phyloP scores from a whole-genome alignment of 805 yeast species.

The Ogataea pilisensis region DNA sequence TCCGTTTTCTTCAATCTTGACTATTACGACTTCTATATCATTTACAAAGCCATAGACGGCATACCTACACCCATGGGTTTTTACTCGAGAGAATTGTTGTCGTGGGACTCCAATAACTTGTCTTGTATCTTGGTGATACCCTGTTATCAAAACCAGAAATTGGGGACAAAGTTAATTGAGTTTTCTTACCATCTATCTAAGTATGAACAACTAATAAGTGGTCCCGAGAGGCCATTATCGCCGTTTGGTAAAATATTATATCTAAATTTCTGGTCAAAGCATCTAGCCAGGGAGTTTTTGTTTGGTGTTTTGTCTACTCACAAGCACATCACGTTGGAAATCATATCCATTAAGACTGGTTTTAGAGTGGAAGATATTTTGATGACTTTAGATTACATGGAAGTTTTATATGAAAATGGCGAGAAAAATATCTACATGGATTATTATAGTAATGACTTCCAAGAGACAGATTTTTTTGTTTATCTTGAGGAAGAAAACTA shows the following conservation, averaged over 20 bases:
- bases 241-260: constrained; percentile 76
- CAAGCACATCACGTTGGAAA: constrained; percentile 38
- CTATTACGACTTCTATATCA: constrained; percentile 72
- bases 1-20: constrained; percentile 80
- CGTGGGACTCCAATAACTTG: constrained; percentile 77
- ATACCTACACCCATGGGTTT: constrained; percentile 73
- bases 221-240: constrained; percentile 91
- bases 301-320: constrained; percentile 35
- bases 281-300: constrained; percentile 40
- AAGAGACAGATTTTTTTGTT: constrained; percentile 14
- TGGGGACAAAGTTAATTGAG: constrained; percentile 79
- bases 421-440: constrained; percentile 24
- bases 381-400: constrained; percentile 55
- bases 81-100: constrained; percentile 79
- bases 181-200: constrained; percentile 77
- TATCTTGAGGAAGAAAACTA: constrained; percentile 23
- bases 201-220: constrained; percentile 61
- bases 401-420: constrained; percentile 33
- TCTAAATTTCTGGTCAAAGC: constrained; percentile 67
- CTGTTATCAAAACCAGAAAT: constrained; percentile 74
- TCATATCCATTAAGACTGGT: constrained; percentile 55
- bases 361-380: constrained; percentile 60
- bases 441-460: constrained; percentile 21
- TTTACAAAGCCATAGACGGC: constrained; percentile 48
- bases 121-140: constrained; percentile 93